Evolutionary conservation across 139 green algal genomes (phyloP).

Genomic region (Chlorella vulgaris): DNA sequence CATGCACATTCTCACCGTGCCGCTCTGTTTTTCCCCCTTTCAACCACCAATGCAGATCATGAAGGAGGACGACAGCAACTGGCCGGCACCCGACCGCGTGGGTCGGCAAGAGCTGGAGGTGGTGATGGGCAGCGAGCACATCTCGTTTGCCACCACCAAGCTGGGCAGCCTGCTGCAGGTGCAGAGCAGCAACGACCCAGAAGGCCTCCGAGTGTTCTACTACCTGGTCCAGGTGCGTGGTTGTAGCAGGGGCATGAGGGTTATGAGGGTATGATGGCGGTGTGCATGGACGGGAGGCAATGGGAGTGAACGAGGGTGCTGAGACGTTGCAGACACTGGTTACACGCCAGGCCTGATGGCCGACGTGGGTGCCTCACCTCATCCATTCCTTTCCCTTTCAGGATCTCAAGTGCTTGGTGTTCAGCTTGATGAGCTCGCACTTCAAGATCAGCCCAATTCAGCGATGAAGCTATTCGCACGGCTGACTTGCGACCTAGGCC

Average conservation of each 20-base stretch:
- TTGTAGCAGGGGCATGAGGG: background rate
- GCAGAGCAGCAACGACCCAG: constrained; percentile 94
- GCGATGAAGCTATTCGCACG: background rate
- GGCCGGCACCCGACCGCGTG: constrained; percentile 89
- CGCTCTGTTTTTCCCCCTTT: background rate
- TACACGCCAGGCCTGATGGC: too few species aligned
- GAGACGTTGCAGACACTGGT: too few species aligned
- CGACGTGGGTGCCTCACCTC: too few species aligned
- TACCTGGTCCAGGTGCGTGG: constrained; percentile 91
- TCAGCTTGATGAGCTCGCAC: constrained; percentile 92
- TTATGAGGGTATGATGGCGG: too few species aligned
- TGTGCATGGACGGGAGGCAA: background rate
- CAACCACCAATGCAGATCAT: constrained; percentile 73
- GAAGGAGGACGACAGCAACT: constrained; percentile 96
- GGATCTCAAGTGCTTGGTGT: constrained; percentile 97
- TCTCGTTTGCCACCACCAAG: constrained; percentile 97
- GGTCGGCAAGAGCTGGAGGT: constrained; percentile 97
- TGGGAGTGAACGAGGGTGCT: background rate
- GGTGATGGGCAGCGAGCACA: constrained; percentile 90
- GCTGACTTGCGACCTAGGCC: too few species aligned
- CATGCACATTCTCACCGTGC: background rate
- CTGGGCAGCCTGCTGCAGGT: constrained; percentile 95
- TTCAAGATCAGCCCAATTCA: constrained; percentile 76
- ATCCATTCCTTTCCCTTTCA: constrained; percentile 45
- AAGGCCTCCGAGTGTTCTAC: constrained; percentile 96